A percentile compares a stretch with the other conserved stretches of the same genome.
Conservation (phyloP, 495 filamentous ascomycete genomes). For the Neurospora sp. region DNA sequence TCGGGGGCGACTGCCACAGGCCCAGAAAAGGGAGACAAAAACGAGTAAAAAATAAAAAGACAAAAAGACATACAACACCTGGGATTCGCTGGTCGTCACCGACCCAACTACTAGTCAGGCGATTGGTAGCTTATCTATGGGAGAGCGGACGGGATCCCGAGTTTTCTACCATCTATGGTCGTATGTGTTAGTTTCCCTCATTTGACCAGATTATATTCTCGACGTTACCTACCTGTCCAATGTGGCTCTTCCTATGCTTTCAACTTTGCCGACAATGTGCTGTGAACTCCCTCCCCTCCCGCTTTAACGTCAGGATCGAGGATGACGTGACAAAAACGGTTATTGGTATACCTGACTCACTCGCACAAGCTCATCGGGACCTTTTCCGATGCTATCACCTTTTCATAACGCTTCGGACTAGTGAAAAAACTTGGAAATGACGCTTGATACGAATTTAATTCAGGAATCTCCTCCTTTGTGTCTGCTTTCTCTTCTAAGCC, state of each 20-base stretch:
- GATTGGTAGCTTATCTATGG: conserved; percentile 28
- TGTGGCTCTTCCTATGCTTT: neutral
- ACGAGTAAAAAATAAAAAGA: neutral
- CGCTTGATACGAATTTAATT: neutral
- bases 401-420: neutral
- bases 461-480: neutral
- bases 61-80: conserved; percentile 28
- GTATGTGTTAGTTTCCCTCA: neutral
- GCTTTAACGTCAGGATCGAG: neutral
- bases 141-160: conserved; percentile 45
- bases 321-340: neutral
- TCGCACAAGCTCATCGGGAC: neutral
- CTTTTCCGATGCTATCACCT: neutral
- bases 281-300: neutral
- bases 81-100: conserved; percentile 33
- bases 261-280: neutral
- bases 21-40: neutral
- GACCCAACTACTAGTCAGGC: conserved; percentile 25
- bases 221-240: neutral
- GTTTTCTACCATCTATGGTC: conserved; percentile 16
- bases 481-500: neutral
- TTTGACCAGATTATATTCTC: neutral
- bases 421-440: neutral
- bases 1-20: too few species aligned
- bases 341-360: neutral